Base-by-base conservation (phyloP, 768 basidiomycete genomes). In the Mycena galericulata region DNA sequence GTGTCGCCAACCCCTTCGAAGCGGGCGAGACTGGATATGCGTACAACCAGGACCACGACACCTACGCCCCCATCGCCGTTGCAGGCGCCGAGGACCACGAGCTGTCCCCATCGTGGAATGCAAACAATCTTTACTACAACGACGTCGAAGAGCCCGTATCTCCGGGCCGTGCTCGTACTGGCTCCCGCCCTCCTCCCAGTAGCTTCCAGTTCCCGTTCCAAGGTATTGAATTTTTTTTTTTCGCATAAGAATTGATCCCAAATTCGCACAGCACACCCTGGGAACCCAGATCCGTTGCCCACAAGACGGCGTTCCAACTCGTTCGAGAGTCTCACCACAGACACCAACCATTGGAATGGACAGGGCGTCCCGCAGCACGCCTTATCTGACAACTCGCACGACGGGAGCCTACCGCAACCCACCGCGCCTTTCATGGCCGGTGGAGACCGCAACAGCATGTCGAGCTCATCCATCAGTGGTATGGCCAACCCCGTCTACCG, bases 221-320 rank as follows among this genome's bases (percentile, higher is more conserved):
- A 68, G 4, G 70, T 64, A 51, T 1, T 46, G 29, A 4, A 50
- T 26, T 43, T 60, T 40, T 29, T 20, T 27, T 29, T 8, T 1
- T 43, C n/a, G 20, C 9, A 18, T 40, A 32, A 26, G 30, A n/a
- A 8, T 38, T 32, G 50, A 58, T 24, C 12, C 29, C 18, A 27
- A n/a, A 41, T 43, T 79, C 67, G 36, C 82, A 87, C 90, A 74
- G 84, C 87, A 0, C 85, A 92, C 73, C 82, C 87, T 0, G 90
- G 90, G 18, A 92, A 90, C 75, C 88, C 90, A 11, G 91, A 91
- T 1, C 72, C 79, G 20, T 75, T 85, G 51, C 65, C 65, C 4
- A 14, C 77, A 40, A 62, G 75, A 18, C 81, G 82, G 17, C 81
- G 85, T 10, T 81, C 80, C 46, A 67, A 77, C n/a, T 87, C 87